Percentiles rank a stretch among this genome's conserved stretches.
Evolutionary conservation across 2,329 filamentous ascomycete species (phyloP).

Genomic region (Alternaria incomplexa): DNA sequence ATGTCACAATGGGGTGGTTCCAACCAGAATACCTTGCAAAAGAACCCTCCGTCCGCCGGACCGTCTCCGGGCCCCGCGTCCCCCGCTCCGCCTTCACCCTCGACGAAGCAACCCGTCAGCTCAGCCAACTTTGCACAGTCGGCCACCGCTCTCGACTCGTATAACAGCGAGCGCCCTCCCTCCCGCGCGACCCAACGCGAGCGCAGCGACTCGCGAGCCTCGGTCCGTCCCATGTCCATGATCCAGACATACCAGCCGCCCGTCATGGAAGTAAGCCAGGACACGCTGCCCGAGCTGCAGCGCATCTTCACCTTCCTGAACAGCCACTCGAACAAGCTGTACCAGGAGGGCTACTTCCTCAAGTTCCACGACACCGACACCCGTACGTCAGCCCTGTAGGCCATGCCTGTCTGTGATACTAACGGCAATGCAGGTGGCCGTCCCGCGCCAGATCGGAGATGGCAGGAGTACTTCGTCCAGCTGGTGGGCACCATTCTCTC

Average conservation of each 20-base stretch:
- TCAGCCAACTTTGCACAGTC: constrained; percentile 32
- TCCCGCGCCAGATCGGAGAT: constrained; percentile 83
- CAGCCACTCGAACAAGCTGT: constrained; percentile 93
- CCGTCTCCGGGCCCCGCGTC: constrained; percentile 43
- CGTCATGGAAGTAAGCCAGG: constrained; percentile 81
- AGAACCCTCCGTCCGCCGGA: constrained; percentile 27
- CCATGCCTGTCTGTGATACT: constrained; percentile 22
- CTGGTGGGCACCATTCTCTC: constrained; percentile 94
- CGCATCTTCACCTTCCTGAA: constrained; percentile 95
- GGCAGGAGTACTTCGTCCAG: constrained; percentile 97
- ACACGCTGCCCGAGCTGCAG: constrained; percentile 90
- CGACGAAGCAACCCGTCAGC: constrained; percentile 28
- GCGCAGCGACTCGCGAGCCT: constrained; percentile 57
- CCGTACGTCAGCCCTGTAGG: constrained; percentile 63
- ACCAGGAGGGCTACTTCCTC: constrained; percentile 96
- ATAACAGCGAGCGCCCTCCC: constrained; percentile 31
- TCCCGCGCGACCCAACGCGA: constrained; percentile 47
- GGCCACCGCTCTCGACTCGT: constrained; percentile 39
- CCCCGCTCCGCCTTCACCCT: constrained; percentile 39
- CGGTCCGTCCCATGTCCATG: constrained; percentile 81
- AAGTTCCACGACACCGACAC: constrained; percentile 95
- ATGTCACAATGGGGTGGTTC: constrained; percentile 76
- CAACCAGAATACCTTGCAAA: constrained; percentile 36
- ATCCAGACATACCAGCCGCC: constrained; percentile 84
- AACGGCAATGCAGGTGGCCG: constrained; percentile 71